Base-by-base conservation (phyloP, 2,329 filamentous ascomycete species). In the Claviceps sp. region DNA sequence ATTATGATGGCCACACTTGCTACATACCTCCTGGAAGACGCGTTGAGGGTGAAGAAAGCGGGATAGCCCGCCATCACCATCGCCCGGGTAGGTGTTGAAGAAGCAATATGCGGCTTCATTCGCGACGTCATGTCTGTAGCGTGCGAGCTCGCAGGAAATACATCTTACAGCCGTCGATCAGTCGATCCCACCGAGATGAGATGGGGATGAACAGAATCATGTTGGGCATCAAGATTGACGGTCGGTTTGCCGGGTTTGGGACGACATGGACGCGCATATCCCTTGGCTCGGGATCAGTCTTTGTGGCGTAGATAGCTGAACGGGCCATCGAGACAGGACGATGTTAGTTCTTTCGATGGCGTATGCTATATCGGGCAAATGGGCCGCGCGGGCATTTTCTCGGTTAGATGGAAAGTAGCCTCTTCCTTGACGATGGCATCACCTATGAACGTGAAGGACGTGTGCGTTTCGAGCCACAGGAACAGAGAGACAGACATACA, bases 151-250 rank as follows among this genome's bases (percentile, higher is more conserved):
- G 49, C 43, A 40, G 49, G 29, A 46, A 45, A 46, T 37, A 20
- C 14, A 42, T 43, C 40, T 39, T 8, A 38, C 17, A 14, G 13
- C 22, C 36, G 40, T 23, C 20, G 7, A 17, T n/a, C 14, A 40
- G 38, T 40, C 47, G 40, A 44, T 13, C 11, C 22, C 3, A 17
- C 23, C 22, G 8, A 23, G 9, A 16, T 17, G 9, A 26, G 14
- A 17, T 13, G 14, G 34, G 8, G 37, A 50, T 46, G 23, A 11
- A 42, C 36, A 23, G 40, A 50, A 50, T 46, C 43, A n/a, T 40
- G 43, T 50, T 46, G 49, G 49, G 22, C 43, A 46, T n/a, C 49
- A 50, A 46, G 44, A 26, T 23, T 45, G 34, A 23, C 40, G 11
- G 11, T 42, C 39, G 26, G n/a, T 7, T 44, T n/a, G 14, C 38